These are phyloP conservation scores for Starmerella floricola DNA, from an alignment of 805 yeast species.

Conservation along the genomic window DNA sequence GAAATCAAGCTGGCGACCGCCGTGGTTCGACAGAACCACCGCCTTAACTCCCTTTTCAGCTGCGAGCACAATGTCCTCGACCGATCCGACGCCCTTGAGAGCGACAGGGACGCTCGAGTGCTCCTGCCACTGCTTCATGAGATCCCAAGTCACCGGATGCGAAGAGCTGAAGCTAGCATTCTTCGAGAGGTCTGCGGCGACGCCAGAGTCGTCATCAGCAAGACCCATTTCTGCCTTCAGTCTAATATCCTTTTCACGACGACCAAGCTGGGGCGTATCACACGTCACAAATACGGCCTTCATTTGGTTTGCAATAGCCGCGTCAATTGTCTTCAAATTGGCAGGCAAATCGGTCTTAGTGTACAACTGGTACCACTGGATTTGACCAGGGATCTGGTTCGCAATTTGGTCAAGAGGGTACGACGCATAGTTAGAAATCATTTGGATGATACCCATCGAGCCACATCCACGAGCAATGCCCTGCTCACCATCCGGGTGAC, in stretches of 20 bases:
- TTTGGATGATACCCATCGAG: constrained; percentile 59
- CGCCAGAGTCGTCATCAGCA: constrained; percentile 59
- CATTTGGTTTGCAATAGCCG: constrained; percentile 35
- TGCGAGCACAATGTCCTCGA: constrained; percentile 64
- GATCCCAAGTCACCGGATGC: constrained; percentile 31
- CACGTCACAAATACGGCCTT: constrained; percentile 3
- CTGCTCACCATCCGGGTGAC: constrained; percentile 86
- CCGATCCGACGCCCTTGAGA: constrained; percentile 70
- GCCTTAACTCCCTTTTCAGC: constrained; percentile 62
- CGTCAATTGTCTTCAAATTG: constrained; percentile 40
- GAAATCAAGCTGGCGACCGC: constrained; percentile 79
- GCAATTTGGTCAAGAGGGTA: constrained; percentile 77
- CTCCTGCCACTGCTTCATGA: constrained; percentile 26
- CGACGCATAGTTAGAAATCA: constrained; percentile 87
- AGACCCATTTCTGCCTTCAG: constrained; percentile 64
- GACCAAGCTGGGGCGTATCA: constrained; percentile 84
- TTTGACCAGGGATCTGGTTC: constrained; percentile 58
- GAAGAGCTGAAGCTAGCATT: constrained; percentile 31
- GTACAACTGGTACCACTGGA: constrained; percentile 82
- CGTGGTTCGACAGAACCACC: constrained; percentile 75
- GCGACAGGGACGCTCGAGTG: constrained; percentile 32
- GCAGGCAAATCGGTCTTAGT: constrained; percentile 61
- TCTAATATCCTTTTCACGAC: constrained; percentile 78
- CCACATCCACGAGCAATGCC: constrained; percentile 81
- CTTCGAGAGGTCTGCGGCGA: constrained; percentile 76